These are phyloP conservation scores for Scenedesmus sp. DNA, from an alignment of 163 green algal species.

Conservation along the genomic window DNA sequence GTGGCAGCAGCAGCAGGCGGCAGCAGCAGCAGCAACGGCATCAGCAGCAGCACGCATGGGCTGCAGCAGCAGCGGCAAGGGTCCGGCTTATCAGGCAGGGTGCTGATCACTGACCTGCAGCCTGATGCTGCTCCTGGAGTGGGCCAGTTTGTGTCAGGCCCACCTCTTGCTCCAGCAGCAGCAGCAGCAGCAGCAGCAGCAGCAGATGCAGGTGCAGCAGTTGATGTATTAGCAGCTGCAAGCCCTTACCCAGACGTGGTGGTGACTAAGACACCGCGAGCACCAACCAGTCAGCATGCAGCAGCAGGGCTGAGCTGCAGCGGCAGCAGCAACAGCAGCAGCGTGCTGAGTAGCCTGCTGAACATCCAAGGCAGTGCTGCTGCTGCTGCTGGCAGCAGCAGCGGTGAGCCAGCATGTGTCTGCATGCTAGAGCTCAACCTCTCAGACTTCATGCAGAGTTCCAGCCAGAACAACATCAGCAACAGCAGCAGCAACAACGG, in stretches of 20 bases:
- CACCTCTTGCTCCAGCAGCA: neutral
- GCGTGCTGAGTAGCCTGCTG: constrained; percentile 28
- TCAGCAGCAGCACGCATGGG: neutral
- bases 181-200: neutral
- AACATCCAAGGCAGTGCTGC: neutral
- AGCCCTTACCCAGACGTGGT: neutral
- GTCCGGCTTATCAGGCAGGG: neutral
- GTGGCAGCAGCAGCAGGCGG: neutral
- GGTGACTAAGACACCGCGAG: neutral
- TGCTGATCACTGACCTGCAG: neutral
- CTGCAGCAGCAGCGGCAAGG: neutral
- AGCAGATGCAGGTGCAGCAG: neutral
- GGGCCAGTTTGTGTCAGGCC: no score
- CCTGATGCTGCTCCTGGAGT: neutral
- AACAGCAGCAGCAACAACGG: neutral
- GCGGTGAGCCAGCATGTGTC: neutral
- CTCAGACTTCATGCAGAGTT: neutral
- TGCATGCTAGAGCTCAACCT: constrained; percentile 32
- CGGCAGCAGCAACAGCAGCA: neutral
- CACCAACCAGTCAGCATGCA: neutral
- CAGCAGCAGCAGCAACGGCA: neutral
- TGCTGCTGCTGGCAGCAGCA: neutral
- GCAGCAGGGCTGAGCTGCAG: neutral
- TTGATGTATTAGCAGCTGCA: neutral
- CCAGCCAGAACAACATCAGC: neutral